A percentile compares a stretch with the other conserved stretches of the same genome.
Evolutionary conservation across 305 asterid species (phyloP).

Genomic region (Solanum hybrid): DNA sequence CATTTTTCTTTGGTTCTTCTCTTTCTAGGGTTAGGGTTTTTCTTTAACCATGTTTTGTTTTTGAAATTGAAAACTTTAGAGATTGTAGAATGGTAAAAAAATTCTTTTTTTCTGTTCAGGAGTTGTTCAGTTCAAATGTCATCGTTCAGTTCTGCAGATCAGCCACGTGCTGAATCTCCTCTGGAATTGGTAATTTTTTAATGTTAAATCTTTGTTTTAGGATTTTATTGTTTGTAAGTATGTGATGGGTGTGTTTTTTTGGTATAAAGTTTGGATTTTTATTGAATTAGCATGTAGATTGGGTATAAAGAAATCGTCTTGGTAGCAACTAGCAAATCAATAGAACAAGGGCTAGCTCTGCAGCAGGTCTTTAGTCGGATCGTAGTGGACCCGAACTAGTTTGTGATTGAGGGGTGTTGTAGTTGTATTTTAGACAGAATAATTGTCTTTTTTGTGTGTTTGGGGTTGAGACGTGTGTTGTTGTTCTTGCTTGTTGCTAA

Average conservation of each 20-base stretch:
- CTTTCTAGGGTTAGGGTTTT: constrained; percentile 36
- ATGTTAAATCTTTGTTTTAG: background rate
- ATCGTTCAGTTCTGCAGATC: constrained; percentile 23
- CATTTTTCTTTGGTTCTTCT: constrained; percentile 1
- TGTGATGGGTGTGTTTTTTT: background rate
- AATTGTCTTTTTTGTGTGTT: background rate
- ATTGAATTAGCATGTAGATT: background rate
- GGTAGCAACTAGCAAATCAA: background rate
- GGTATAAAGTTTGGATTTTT: background rate
- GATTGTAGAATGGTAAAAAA: background rate
- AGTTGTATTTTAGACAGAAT: background rate
- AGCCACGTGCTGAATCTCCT: constrained; percentile 35
- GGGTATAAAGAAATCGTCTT: background rate
- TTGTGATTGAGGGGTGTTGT: background rate
- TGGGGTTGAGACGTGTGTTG: background rate
- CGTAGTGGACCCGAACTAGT: background rate
- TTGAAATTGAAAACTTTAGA: background rate
- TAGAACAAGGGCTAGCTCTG: background rate
- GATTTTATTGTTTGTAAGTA: background rate
- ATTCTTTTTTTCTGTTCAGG: background rate
- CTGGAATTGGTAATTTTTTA: background rate
- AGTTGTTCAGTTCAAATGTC: constrained; percentile 3
- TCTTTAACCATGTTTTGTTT: constrained; percentile 36
- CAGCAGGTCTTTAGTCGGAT: background rate
- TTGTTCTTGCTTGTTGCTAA: background rate